Evolutionary conservation across 2,329 filamentous ascomycete genomes (phyloP).

Genomic region (Fusarium subtropicale): DNA sequence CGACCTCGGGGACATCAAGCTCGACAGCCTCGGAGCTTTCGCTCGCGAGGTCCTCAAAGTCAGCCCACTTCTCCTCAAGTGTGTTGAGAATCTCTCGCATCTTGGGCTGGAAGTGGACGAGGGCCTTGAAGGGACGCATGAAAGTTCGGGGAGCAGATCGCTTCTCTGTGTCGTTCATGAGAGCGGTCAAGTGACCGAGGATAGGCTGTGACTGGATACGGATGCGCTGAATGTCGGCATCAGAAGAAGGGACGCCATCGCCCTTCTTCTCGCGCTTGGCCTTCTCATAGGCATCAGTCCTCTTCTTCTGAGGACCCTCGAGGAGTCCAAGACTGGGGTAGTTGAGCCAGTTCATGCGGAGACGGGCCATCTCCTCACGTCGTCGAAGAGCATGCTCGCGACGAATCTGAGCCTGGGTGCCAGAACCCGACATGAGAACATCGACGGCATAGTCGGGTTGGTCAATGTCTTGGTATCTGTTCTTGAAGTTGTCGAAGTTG

Average conservation of each 20-base stretch:
- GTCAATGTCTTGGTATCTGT: slow-evolving; percentile 52
- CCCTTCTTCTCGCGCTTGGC: slow-evolving; percentile 41
- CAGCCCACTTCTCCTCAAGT: slow-evolving; percentile 57
- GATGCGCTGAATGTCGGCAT: slow-evolving; percentile 51
- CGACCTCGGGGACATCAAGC: slow-evolving; percentile 39
- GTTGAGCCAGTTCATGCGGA: slow-evolving; percentile 49
- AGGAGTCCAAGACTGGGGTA: slow-evolving; percentile 3
- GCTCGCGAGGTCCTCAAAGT: slow-evolving; percentile 50
- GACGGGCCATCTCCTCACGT: slow-evolving; percentile 52
- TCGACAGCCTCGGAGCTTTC: slow-evolving; percentile 43
- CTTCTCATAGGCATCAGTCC: slow-evolving; percentile 35
- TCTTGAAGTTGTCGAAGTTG: slow-evolving; percentile 60
- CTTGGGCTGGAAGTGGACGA: slow-evolving; percentile 57
- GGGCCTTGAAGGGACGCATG: slow-evolving; percentile 55
- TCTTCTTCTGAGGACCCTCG: slow-evolving; percentile 11
- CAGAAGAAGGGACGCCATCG: slow-evolving; percentile 38
- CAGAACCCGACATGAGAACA: slow-evolving; percentile 52
- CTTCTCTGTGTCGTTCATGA: slow-evolving; percentile 53
- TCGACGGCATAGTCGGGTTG: slow-evolving; percentile 56
- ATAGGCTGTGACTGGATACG: slow-evolving; percentile 57
- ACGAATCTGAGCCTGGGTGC: slow-evolving; percentile 54
- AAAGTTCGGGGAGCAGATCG: slow-evolving; percentile 55
- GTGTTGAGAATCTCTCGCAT: slow-evolving; percentile 54
- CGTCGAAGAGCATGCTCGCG: slow-evolving; percentile 53
- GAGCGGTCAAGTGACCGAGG: slow-evolving; percentile 53